Conservation (phyloP, 2,329 filamentous ascomycete species). For the Aspergillus texensis region DNA sequence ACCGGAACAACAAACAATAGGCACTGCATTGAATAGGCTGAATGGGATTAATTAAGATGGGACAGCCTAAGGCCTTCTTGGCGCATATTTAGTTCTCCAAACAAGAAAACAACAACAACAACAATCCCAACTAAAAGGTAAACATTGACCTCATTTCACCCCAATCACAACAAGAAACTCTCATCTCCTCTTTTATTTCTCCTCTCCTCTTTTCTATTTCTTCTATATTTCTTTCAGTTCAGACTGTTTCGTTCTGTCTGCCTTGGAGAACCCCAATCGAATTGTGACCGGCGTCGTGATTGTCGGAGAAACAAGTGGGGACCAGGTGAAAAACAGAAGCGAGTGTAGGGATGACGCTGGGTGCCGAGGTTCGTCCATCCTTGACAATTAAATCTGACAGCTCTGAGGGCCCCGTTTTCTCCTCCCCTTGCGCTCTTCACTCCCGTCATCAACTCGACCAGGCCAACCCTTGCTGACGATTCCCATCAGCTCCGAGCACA, state of each 20-base stretch:
- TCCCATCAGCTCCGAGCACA: conserved; percentile 4
- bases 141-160: neutral
- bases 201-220: neutral
- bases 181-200: neutral
- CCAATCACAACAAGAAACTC: neutral
- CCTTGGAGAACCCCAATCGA: neutral
- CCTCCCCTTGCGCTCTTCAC: conserved; percentile 12
- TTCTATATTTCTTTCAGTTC: neutral
- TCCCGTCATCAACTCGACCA: neutral
- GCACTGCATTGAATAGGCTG: neutral
- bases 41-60: neutral
- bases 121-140: neutral
- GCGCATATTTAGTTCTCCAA: conserved; percentile 4
- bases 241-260: neutral
- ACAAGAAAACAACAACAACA: neutral
- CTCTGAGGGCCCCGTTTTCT: neutral
- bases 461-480: conserved; percentile 1
- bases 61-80: conserved; percentile 1
- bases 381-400: neutral
- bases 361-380: conserved; percentile 3
- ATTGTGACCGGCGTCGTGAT: neutral
- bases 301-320: neutral
- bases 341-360: conserved; percentile 2
- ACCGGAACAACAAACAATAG: neutral
- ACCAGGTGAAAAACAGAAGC: neutral